Conservation (phyloP, 2,329 filamentous ascomycete species). For the Thelonectria blattea region DNA sequence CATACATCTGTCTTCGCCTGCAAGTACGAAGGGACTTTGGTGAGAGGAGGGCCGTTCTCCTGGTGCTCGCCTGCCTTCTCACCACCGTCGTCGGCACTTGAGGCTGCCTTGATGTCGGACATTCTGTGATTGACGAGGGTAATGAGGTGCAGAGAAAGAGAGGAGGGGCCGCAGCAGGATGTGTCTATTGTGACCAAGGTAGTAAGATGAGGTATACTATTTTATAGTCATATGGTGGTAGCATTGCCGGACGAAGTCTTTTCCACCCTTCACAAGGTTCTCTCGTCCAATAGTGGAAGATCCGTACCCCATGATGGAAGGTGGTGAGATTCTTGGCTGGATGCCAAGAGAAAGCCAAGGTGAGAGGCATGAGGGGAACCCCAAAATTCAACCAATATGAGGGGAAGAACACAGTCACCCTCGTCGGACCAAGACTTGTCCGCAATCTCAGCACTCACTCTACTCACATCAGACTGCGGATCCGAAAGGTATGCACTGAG, state of each 20-base stretch:
- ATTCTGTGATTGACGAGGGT: conserved; percentile 4
- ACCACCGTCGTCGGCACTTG: conserved; percentile 2
- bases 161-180: too few relatives aligned
- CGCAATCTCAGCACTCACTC: too few relatives aligned
- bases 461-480: too few relatives aligned
- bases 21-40: conserved; percentile 5
- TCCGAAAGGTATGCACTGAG: too few relatives aligned
- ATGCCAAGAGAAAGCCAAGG: not conserved
- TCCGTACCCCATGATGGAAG: conserved; percentile 20
- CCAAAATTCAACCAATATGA: too few relatives aligned
- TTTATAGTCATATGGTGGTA: conserved; percentile 16
- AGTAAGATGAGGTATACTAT: not conserved
- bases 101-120: conserved; percentile 20
- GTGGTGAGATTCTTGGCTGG: conserved; percentile 24
- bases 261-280: conserved; percentile 15
- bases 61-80: conserved; percentile 3
- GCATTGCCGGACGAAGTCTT: conserved; percentile 2
- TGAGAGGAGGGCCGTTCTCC: conserved; percentile 3
- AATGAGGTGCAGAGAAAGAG: not conserved
- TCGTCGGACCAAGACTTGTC: too few relatives aligned
- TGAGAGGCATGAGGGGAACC: too few relatives aligned
- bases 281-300: conserved; percentile 22
- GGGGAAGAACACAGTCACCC: too few relatives aligned
- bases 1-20: conserved; percentile 20
- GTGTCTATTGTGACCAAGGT: not conserved